These are phyloP conservation scores for Colletotrichum eremochloae DNA, from an alignment of 2,329 filamentous ascomycete species.

Conservation along the genomic window DNA sequence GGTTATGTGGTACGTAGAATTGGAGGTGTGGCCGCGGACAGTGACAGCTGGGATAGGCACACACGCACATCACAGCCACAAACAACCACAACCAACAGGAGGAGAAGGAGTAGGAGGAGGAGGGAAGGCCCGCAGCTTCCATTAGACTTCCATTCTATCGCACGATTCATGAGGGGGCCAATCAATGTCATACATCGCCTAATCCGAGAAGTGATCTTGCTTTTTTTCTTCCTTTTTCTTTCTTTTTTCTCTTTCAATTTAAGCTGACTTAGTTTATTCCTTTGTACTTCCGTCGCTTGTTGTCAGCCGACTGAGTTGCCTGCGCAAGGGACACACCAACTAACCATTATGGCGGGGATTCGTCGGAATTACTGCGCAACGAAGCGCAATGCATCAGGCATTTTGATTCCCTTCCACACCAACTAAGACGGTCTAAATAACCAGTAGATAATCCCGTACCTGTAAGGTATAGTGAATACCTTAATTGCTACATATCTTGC, in stretches of 20 bases:
- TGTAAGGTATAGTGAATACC: background rate
- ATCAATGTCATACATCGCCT: conserved; percentile 35
- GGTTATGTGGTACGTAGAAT: background rate
- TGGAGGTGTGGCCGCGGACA: background rate
- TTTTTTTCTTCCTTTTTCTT: no score
- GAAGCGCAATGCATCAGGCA: background rate
- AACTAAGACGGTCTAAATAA: background rate
- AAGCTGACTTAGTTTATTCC: background rate
- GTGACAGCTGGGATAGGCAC: conserved; percentile 3
- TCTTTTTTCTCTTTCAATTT: background rate
- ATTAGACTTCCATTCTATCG: conserved; percentile 35
- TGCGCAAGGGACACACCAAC: background rate
- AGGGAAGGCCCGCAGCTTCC: conserved; percentile 31
- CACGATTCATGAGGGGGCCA: conserved; percentile 39
- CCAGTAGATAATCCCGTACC: conserved; percentile 1
- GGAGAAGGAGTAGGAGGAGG: background rate
- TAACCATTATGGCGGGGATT: background rate
- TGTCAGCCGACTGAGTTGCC: background rate
- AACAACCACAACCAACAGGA: background rate
- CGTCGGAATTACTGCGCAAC: background rate
- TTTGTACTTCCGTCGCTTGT: background rate
- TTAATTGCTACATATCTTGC: conserved; percentile 1
- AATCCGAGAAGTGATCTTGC: background rate
- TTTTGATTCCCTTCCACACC: background rate
- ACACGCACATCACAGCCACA: background rate